Percentiles rank a stretch among this genome's conserved stretches.
Evolutionary conservation across 2,329 filamentous ascomycete species (phyloP).

Genomic region (Fusarium heterosporum): DNA sequence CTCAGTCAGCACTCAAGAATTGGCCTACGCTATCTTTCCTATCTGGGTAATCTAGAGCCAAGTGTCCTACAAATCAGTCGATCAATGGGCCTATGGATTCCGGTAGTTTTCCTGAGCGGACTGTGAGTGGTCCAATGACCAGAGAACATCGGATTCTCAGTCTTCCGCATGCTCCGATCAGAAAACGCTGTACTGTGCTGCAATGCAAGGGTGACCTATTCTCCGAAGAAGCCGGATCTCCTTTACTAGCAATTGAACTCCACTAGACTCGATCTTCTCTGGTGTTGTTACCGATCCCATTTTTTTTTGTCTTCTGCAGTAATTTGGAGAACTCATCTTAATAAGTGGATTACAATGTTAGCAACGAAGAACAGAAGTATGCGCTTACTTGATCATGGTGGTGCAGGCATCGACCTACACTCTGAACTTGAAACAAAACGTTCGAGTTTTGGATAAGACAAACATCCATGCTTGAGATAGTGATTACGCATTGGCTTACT

Average conservation of each 20-base stretch:
- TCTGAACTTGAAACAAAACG: not conserved
- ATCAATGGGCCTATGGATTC: slow-evolving; percentile 27
- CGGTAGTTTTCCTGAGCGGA: slow-evolving; percentile 3
- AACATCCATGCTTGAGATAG: not conserved
- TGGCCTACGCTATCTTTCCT: slow-evolving; percentile 20
- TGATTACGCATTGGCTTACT: not conserved
- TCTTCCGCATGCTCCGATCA: slow-evolving; percentile 33
- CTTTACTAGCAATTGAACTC: slow-evolving; percentile 15
- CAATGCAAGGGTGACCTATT: slow-evolving; percentile 31
- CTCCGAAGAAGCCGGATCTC: slow-evolving; percentile 37
- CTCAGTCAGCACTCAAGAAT: not conserved
- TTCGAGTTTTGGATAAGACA: too few relatives aligned
- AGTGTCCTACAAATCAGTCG: slow-evolving; percentile 21
- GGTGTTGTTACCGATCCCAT: not conserved
- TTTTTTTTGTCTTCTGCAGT: not conserved
- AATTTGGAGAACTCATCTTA: not conserved
- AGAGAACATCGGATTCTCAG: slow-evolving; percentile 23
- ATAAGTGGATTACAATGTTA: not conserved
- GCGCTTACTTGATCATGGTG: not conserved
- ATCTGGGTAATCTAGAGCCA: slow-evolving; percentile 20
- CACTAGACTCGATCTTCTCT: slow-evolving; percentile 5
- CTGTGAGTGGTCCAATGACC: not conserved
- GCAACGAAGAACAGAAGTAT: not conserved
- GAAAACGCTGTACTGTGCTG: slow-evolving; percentile 12
- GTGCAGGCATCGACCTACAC: not conserved